Conservation (phyloP, 2,329 filamentous ascomycete genomes). For the Westerdykella aurantiaca region DNA sequence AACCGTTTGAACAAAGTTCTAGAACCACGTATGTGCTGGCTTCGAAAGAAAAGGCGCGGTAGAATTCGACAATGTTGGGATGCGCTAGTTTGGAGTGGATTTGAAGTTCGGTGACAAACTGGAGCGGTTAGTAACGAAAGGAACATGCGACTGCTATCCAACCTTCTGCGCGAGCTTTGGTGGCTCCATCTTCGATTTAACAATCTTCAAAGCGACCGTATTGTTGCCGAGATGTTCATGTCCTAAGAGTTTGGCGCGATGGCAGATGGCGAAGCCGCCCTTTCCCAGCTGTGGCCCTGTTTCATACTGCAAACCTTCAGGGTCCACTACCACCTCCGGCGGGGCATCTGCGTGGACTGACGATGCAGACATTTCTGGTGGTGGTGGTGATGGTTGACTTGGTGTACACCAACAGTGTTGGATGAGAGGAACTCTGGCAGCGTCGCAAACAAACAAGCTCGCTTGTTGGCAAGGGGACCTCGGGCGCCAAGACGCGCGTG, state of each 20-base stretch:
- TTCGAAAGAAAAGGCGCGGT: constrained; percentile 86
- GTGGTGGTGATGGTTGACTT: constrained; percentile 19
- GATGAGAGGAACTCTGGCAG: constrained; percentile 11
- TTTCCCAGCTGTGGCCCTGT: constrained; percentile 71
- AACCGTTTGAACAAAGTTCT: constrained; percentile 91
- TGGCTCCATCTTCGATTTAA: constrained; percentile 72
- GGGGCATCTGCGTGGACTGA: constrained; percentile 49
- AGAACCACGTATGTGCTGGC: constrained; percentile 89
- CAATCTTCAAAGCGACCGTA: constrained; percentile 72
- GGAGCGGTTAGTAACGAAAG: constrained; percentile 18
- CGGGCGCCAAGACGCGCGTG: background rate
- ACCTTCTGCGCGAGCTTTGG: constrained; percentile 82
- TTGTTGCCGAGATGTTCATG: constrained; percentile 54
- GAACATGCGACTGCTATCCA: constrained; percentile 29
- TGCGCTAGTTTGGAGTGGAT: constrained; percentile 98
- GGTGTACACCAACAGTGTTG: constrained; percentile 11
- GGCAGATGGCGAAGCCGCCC: constrained; percentile 77
- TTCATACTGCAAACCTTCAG: constrained; percentile 65
- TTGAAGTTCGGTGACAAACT: constrained; percentile 79
- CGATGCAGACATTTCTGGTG: constrained; percentile 36
- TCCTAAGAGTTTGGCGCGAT: constrained; percentile 61
- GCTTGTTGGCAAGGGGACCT: constrained; percentile 12
- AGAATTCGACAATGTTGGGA: constrained; percentile 91
- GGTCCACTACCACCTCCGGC: constrained; percentile 58
- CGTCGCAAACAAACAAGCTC: constrained; percentile 14